Base-by-base conservation (phyloP, 495 filamentous ascomycete genomes). In the Penicillium daleae region DNA sequence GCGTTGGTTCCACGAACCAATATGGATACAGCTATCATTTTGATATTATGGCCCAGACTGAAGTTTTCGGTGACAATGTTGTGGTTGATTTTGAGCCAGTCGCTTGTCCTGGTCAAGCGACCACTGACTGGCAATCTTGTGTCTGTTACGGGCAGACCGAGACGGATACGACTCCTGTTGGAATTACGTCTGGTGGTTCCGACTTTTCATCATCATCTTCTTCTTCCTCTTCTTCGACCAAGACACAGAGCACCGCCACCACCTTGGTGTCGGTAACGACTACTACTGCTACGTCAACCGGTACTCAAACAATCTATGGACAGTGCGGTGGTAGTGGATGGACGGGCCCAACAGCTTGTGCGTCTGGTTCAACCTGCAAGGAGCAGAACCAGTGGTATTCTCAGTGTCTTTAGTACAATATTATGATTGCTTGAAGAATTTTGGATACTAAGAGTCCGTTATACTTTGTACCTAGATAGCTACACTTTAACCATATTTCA, bases 291-390 rank as follows among this genome's bases (percentile, higher is more conserved):
- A 10, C 31, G 8, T 37, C 52, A 13, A 6, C 17, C 9, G 54
- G 33, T 5, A 46, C 56, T 4, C 62, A 57, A 42, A 56, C 55
- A 13, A 44, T 57, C 39, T 67, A 29, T 62, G 78, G 68, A 12
- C 80, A 83, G 54, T 83, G 80, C 27, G 80, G 80, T 12, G 80
- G 80, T 24, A 57, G 60, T 48, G 71, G 74, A 26, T 82, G 77
- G 71, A 70, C 57, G 0, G 80, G 80, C 22, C 48, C 74, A 24
- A 76, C 73, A 2, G 73, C 71, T 42, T 83, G 80, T 63, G 67
- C 64, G 21, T 62, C 73, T 12, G 78, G 79, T 15, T 70, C 74
- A 21, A 69, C 66, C 15, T 83, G 78, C 66, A 57, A 70, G 57
- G 60, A 33, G 33, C 54, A 61, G 31, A 82, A 81, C 60, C 65